Evolutionary conservation across 176 grass and related monocot genomes (phyloP).

Genomic region (Lolium rigidum): DNA sequence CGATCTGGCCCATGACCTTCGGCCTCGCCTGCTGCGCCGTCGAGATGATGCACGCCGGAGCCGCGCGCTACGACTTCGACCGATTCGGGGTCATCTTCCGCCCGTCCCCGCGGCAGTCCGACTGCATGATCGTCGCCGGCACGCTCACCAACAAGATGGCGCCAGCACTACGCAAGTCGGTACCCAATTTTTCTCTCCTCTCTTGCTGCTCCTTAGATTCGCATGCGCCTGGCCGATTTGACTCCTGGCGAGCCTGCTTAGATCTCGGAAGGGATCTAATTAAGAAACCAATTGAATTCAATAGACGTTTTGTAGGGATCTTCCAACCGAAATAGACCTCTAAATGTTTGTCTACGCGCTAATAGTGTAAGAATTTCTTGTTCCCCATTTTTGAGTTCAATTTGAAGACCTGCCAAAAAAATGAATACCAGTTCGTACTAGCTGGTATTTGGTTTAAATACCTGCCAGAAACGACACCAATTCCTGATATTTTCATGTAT

Average conservation of each 20-base stretch:
- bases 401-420: too few species aligned
- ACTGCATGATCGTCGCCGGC: slow-evolving; percentile 94
- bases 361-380: not conserved
- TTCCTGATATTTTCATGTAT: not conserved
- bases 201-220: not conserved
- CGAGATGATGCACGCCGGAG: slow-evolving; percentile 95
- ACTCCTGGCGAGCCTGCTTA: not conserved
- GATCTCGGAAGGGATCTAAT: slow-evolving; percentile 38
- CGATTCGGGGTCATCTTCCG: slow-evolving; percentile 94
- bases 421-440: too few species aligned
- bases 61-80: slow-evolving; percentile 90
- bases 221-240: not conserved
- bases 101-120: slow-evolving; percentile 84
- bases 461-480: too few species aligned
- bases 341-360: not conserved
- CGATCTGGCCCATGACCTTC: slow-evolving; percentile 95
- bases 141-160: slow-evolving; percentile 98
- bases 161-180: slow-evolving; percentile 78
- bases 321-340: not conserved
- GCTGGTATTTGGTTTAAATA: too few species aligned
- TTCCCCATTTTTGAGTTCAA: too few species aligned
- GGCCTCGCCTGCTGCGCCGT: slow-evolving; percentile 97
- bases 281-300: not conserved
- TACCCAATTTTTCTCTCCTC: not conserved
- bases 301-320: too few species aligned